A percentile compares a stretch with the other conserved stretches of the same genome.
Conservation (phyloP, 2,329 filamentous ascomycete species). For the Scedosporium aurantiacum region DNA sequence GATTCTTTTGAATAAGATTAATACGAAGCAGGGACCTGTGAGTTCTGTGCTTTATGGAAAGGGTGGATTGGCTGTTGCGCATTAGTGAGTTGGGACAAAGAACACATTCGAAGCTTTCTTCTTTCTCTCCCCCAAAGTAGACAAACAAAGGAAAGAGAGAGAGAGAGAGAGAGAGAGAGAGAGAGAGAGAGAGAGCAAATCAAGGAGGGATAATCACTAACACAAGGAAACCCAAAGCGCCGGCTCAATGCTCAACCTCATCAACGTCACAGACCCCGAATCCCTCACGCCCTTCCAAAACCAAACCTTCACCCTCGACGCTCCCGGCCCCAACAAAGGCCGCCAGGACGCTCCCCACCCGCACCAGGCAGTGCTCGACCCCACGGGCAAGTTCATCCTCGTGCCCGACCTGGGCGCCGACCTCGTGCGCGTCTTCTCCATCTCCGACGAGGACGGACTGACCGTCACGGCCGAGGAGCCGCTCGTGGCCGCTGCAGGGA, state of each 20-base stretch:
- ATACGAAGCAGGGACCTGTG: conserved; percentile 29
- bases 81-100: conserved; percentile 29
- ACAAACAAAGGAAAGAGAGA: neutral
- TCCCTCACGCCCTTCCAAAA: conserved; percentile 25
- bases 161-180: neutral
- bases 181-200: neutral
- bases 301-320: conserved; percentile 26
- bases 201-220: neutral
- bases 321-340: conserved; percentile 24
- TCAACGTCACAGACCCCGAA: conserved; percentile 28
- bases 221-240: conserved; percentile 18
- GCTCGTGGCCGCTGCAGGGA: conserved; percentile 35
- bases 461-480: conserved; percentile 29
- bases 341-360: conserved; percentile 51
- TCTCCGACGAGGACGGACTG: conserved; percentile 28
- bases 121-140: neutral
- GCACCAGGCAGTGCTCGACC: conserved; percentile 55
- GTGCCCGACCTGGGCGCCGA: conserved; percentile 59
- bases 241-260: conserved; percentile 31
- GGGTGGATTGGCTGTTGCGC: conserved; percentile 26
- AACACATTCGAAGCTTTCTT: neutral
- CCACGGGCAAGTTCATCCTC: conserved; percentile 50
- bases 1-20: conserved; percentile 22
- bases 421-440: conserved; percentile 43
- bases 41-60: conserved; percentile 27